Evolutionary conservation across 2,329 filamentous ascomycete species (phyloP), one percentile per base, ranked within the genome.

Genomic region (Furcasterigmium sp.): DNA sequence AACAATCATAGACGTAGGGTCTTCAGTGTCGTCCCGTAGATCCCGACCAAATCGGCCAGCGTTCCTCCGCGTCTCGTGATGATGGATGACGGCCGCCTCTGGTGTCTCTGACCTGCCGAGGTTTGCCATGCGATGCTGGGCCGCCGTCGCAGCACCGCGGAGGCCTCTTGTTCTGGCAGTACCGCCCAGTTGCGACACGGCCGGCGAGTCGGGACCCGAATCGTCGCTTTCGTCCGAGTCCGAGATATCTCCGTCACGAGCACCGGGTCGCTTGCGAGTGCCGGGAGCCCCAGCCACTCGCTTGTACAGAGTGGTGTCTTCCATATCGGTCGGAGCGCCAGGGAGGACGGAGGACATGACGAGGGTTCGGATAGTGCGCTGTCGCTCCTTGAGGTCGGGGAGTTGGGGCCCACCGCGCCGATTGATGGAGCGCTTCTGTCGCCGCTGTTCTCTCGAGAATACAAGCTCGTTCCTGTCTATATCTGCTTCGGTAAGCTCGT

Each of bases 351-450:
- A 91, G 9, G 91, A 96, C 2, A 98, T 89, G 41, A 97, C 79
- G 52, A 96, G 76, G 0, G 91, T 96, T 37, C 93, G 82, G 44
- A 97, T 91, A 1, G 93, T 97, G 41, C 91, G 82, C 65, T 93
- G 91, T 43, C 91, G 80, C 55, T 98, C 93, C 61, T 94, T 95
- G 46, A 98, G 80, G 66, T 98, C 93, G n/a, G 93, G 93, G 32
- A 98, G 71, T 46, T 88, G 86, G 6, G 93, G 93, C 0, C 93
- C 93, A 50, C 93, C 93, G 55, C 93, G 82, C 49, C 93, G 79
- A 61, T 96, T 97, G 54, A 95, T 87, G 7, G 93, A 95, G 38
- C 93, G 82, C 69, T 98, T 98, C 67, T 97, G 91, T 41, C 91
- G 81, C 54, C 93, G 78, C 63, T 97, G 91, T 61, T 98, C 93